A percentile compares a stretch with the other conserved stretches of the same genome.
Conservation (phyloP, 2,329 filamentous ascomycete genomes). For the Botrytis paeoniae region DNA sequence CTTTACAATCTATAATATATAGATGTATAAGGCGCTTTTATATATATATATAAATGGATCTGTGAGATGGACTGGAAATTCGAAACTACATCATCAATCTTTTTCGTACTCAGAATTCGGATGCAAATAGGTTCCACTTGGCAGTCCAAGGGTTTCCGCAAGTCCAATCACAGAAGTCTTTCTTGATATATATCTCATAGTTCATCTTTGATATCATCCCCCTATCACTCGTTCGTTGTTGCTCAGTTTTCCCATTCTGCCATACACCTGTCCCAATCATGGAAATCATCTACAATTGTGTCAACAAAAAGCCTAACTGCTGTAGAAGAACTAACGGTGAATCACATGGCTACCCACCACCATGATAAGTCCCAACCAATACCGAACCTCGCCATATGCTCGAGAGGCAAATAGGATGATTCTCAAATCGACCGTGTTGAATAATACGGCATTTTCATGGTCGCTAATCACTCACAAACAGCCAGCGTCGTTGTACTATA, state of each 20-base stretch:
- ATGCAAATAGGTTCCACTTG: neutral
- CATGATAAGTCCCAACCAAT: neutral
- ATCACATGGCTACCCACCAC: neutral
- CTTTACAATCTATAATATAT: neutral
- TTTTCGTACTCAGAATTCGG: rapidly evolving
- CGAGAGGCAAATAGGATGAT: neutral
- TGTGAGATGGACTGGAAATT: neutral
- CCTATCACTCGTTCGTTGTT: neutral
- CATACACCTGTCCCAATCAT: neutral
- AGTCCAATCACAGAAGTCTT: neutral
- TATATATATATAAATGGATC: too few relatives aligned
- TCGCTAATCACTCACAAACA: neutral
- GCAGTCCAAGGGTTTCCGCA: neutral
- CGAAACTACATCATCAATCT: neutral
- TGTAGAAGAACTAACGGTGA: neutral
- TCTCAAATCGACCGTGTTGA: neutral
- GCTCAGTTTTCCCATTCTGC: neutral
- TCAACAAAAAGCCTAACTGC: neutral
- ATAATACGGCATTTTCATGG: neutral
- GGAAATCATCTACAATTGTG: neutral
- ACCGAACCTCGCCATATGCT: neutral
- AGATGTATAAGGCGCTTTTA: too few relatives aligned
- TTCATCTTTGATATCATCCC: neutral
- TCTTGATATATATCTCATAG: rapidly evolving
- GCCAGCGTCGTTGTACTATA: neutral